Evolutionary conservation across 495 filamentous ascomycete genomes (phyloP).

Genomic region (Tuber aestivum): DNA sequence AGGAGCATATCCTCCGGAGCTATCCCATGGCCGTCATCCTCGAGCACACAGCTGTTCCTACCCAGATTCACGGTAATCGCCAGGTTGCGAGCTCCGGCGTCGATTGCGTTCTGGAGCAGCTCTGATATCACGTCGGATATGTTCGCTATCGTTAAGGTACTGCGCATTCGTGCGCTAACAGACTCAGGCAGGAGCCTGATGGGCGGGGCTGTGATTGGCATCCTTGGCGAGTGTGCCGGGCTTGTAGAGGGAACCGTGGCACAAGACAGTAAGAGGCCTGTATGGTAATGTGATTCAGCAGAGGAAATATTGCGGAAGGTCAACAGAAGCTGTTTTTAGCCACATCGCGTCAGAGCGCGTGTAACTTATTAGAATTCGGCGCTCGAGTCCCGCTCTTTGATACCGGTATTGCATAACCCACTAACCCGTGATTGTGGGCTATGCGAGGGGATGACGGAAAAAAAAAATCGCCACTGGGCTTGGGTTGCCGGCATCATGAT

Average conservation of each 20-base stretch:
- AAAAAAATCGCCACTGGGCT: neutral
- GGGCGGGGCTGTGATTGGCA: constrained; percentile 45
- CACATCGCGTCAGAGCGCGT: neutral
- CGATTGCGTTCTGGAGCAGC: constrained; percentile 79
- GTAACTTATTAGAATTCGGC: neutral
- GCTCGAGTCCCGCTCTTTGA: neutral
- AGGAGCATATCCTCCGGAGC: constrained; percentile 63
- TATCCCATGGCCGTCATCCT: constrained; percentile 85
- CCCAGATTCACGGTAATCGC: constrained; percentile 66
- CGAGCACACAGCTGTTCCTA: constrained; percentile 72
- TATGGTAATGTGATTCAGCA: neutral
- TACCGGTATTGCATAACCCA: neutral
- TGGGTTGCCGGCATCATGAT: neutral
- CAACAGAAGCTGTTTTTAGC: neutral
- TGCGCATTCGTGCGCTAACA: constrained; percentile 79
- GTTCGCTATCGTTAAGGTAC: constrained; percentile 69
- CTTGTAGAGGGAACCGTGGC: neutral
- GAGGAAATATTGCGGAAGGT: neutral
- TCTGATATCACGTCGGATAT: constrained; percentile 67
- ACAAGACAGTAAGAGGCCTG: too few species aligned
- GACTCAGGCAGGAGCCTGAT: constrained; percentile 69
- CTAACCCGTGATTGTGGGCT: neutral
- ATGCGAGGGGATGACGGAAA: neutral
- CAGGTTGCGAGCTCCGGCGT: constrained; percentile 68
- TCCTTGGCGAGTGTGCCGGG: constrained; percentile 14